Percentiles rank a stretch among this genome's conserved stretches.
phyloP scores from a whole-genome alignment of 2,329 filamentous ascomycete species.

The Colletotrichum phormii region DNA sequence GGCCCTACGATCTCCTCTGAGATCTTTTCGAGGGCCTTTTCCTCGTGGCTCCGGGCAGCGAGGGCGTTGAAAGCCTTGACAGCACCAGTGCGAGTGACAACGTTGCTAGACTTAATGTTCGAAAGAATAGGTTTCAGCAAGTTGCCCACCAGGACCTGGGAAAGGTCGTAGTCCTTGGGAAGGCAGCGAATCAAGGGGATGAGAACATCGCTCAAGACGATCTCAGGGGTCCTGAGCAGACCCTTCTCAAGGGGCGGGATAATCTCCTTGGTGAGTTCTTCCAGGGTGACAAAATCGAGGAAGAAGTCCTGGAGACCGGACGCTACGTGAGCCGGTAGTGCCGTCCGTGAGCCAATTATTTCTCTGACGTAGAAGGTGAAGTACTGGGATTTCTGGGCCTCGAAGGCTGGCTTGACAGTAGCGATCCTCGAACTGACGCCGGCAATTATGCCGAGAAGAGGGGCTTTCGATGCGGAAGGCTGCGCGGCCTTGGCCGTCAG shows the following conservation, averaged over 20 bases:
- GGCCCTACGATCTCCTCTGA: constrained; percentile 83
- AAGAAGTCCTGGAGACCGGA: constrained; percentile 87
- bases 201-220: constrained; percentile 84
- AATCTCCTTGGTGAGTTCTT: constrained; percentile 81
- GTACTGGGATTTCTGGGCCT: constrained; percentile 76
- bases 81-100: constrained; percentile 79
- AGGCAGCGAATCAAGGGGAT: constrained; percentile 79
- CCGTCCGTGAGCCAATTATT: constrained; percentile 80
- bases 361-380: constrained; percentile 88
- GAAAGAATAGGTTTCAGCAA: constrained; percentile 89
- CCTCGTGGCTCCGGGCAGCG: constrained; percentile 70
- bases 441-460: constrained; percentile 86
- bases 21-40: constrained; percentile 71
- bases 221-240: constrained; percentile 88
- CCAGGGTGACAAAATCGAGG: constrained; percentile 74
- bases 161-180: constrained; percentile 79
- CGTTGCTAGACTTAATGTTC: constrained; percentile 91
- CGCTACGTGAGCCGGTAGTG: constrained; percentile 78
- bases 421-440: constrained; percentile 84
- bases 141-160: constrained; percentile 75
- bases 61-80: constrained; percentile 79
- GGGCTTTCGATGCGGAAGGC: constrained; percentile 76
- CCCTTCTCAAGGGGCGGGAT: constrained; percentile 89
- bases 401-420: constrained; percentile 70
- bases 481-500: constrained; percentile 77